Evolutionary conservation across 2,329 filamentous ascomycete genomes (phyloP).

Genomic region (Fusarium fujikuroi): DNA sequence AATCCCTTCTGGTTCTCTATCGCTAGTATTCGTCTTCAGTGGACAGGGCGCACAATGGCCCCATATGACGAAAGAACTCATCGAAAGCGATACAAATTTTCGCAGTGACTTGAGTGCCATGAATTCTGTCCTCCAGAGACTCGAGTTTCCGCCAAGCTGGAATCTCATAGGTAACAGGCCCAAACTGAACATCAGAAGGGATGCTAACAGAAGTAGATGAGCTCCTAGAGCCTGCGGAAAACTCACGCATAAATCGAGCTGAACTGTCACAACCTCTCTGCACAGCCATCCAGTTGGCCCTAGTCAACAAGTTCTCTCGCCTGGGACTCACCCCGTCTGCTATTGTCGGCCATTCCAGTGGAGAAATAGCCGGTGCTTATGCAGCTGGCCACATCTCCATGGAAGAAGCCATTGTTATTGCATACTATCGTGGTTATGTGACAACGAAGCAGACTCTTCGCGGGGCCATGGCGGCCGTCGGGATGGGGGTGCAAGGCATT

Average conservation of each 20-base stretch:
- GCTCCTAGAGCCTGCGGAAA: background rate
- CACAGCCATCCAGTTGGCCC: conserved; percentile 3
- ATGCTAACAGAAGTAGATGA: background rate
- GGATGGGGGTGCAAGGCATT: background rate
- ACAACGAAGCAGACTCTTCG: background rate
- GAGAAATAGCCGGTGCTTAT: conserved; percentile 21
- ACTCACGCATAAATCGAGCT: background rate
- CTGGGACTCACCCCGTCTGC: background rate
- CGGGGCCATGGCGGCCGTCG: conserved; percentile 15
- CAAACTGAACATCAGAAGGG: background rate
- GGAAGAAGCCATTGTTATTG: conserved; percentile 3
- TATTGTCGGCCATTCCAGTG: conserved; percentile 23
- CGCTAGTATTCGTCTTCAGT: conserved; percentile 43
- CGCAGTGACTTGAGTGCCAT: conserved; percentile 3
- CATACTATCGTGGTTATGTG: conserved; percentile 12
- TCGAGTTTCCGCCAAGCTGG: conserved; percentile 16
- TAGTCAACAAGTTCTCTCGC: background rate
- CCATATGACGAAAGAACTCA: conserved; percentile 43
- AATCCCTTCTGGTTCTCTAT: fast-evolving
- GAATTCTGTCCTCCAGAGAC: conserved; percentile 4
- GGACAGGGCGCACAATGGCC: conserved; percentile 53
- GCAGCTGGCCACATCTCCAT: conserved; percentile 6
- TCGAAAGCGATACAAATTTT: conserved; percentile 10
- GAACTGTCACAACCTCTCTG: conserved; percentile 21
- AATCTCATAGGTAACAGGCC: conserved; percentile 16